Evolutionary conservation across 1,284 basidiomycete genomes (phyloP), one percentile per base, ranked within the genome.

Genomic region (Cryptococcus sp.): DNA sequence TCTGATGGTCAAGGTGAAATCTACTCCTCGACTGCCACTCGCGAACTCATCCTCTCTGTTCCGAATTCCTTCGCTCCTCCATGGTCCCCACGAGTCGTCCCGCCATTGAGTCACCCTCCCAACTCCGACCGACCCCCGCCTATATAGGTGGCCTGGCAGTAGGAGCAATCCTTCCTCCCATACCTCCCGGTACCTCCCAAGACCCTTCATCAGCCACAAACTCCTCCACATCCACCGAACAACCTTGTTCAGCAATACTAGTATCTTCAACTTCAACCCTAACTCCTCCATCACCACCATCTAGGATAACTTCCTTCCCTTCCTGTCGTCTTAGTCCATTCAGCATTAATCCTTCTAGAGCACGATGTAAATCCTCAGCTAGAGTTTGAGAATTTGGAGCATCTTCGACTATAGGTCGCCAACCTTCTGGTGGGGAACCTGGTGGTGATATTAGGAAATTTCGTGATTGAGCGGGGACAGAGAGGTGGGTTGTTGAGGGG

Each of bases 391-490:
- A 72, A 69, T 99, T 98, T 0, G 96, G 94, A 5, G 91, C 90
- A 19, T 94, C 92, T 76, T 99, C 96, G 41, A 79, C 78, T 55
- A 92, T 83, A 25, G 83, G 91, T 68, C 96, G 91, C 94, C 94
- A 99, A 1, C 94, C 94, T 2, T 96, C 85, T 0, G 94, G 94
- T 0, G 96, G 94, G 0, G 90, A 93, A n/a, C 94, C 96, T 1
- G 96, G 96, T 0, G 94, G 94, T 0, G 92, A 97, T 62, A 98
- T 94, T 48, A 98, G 81, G 76, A 98, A 98, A 77, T 98, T 98
- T 77, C 90, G 90, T 63, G 91, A 87, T 36, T 85, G 68, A 0
- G 80, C 77, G 0, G 94, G 94, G 0, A 90, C 89, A 24, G 80
- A 81, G 43, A 97, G 82, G 62, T 86, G 56, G 22, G 60, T 56